These are phyloP conservation scores for Tuber melanosporum DNA, from an alignment of 495 filamentous ascomycete genomes.

Conservation along the genomic window DNA sequence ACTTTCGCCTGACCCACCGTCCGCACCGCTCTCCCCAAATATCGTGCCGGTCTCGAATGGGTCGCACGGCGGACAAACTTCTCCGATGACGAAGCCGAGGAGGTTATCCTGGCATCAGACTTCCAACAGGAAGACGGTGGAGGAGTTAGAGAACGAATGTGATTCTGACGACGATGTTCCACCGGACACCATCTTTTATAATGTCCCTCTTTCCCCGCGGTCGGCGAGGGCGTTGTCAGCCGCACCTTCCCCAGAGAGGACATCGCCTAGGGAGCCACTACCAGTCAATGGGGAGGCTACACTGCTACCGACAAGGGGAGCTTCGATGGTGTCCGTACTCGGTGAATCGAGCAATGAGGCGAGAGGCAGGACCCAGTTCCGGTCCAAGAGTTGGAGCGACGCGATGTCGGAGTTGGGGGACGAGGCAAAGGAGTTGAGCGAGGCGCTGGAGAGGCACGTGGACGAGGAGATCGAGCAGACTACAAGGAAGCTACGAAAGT, in stretches of 20 bases:
- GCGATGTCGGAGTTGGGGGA: conserved; percentile 72
- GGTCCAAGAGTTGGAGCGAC: conserved; percentile 80
- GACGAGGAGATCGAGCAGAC: conserved; percentile 53
- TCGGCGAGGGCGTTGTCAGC: conserved; percentile 45
- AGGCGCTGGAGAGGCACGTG: conserved; percentile 80
- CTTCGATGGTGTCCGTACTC: conserved; percentile 42
- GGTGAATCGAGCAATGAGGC: conserved; percentile 43
- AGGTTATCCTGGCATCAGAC: conserved; percentile 60
- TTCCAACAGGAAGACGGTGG: conserved; percentile 60
- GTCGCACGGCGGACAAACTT: conserved; percentile 21
- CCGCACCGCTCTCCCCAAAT: conserved; percentile 2
- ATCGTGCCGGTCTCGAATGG: conserved; percentile 13
- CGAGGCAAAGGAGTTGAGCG: conserved; percentile 81
- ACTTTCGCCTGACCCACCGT: conserved; percentile 23
- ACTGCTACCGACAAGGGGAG: conserved; percentile 21
- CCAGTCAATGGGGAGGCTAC: conserved; percentile 17
- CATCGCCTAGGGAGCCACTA: background rate
- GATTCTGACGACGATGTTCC: conserved; percentile 84
- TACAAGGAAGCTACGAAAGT: conserved; percentile 41
- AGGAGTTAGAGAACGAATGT: conserved; percentile 80
- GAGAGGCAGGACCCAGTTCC: conserved; percentile 48
- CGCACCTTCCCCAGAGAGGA: conserved; percentile 32
- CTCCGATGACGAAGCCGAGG: conserved; percentile 43
- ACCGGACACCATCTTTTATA: conserved; percentile 83
- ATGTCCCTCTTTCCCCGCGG: conserved; percentile 89